Percentiles rank a stretch among this genome's conserved stretches.
phyloP scores from a whole-genome alignment of 805 yeast genomes.

The Teunomyces pallodes region DNA sequence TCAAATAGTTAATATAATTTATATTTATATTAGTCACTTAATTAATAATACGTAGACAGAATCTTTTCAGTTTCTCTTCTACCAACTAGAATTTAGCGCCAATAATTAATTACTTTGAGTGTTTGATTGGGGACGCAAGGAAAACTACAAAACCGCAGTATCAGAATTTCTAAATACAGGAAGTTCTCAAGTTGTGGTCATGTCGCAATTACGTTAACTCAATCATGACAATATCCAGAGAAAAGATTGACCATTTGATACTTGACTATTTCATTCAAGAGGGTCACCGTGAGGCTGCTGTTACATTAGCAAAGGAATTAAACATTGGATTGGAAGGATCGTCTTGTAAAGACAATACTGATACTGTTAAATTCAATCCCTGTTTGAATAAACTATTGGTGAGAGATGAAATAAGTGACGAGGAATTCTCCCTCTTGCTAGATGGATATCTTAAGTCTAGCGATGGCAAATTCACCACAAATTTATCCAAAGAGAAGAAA shows the following conservation, averaged over 20 bases:
- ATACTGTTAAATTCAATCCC: constrained; percentile 7
- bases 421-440: constrained; percentile 11
- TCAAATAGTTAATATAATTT: no score
- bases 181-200: background rate
- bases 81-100: no score
- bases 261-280: constrained; percentile 74
- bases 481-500: background rate
- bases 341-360: background rate
- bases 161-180: background rate
- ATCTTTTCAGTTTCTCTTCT: no score
- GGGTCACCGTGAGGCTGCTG: constrained; percentile 71
- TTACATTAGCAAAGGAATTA: constrained; percentile 58
- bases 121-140: no score
- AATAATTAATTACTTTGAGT: no score
- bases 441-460: constrained; percentile 6
- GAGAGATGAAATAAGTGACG: constrained; percentile 9
- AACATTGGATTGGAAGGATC: constrained; percentile 23
- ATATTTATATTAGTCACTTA: no score
- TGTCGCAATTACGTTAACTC: background rate
- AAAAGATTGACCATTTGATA: constrained; percentile 50
- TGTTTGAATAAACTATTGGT: constrained; percentile 10
- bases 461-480: background rate
- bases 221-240: constrained; percentile 18
- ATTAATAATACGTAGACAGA: no score
- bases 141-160: background rate